Percentiles rank a stretch among this genome's conserved stretches.
These are phyloP conservation scores for Neoconidiobolus thromboides DNA, from an alignment of 371 early-diverging fungal species.

Conservation along the genomic window DNA sequence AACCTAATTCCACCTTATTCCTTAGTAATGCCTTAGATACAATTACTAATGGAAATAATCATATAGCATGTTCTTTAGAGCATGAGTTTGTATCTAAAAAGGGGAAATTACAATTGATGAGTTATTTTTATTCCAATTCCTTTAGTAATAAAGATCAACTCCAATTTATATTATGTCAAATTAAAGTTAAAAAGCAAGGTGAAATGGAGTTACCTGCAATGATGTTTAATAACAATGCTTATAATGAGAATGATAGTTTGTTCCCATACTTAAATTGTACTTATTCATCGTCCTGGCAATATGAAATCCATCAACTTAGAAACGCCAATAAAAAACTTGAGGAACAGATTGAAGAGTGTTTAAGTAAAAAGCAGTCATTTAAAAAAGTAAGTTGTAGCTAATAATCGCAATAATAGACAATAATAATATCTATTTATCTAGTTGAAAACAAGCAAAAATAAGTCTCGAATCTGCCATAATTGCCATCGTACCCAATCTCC, in stretches of 20 bases:
- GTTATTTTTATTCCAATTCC: too few relatives aligned
- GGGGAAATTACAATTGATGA: too few relatives aligned
- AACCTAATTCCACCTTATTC: conserved; percentile 26
- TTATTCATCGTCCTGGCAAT: conserved; percentile 19
- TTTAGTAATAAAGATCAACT: too few relatives aligned
- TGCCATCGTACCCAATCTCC: conserved; percentile 62
- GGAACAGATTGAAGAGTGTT: too few relatives aligned
- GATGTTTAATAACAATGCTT: neutral
- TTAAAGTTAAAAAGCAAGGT: too few relatives aligned
- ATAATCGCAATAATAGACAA: too few relatives aligned
- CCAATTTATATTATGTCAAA: too few relatives aligned
- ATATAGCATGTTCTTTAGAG: conserved; percentile 20
- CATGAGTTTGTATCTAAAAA: conserved; percentile 8
- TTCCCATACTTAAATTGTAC: too few relatives aligned
- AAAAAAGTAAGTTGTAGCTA: too few relatives aligned
- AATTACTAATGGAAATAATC: conserved; percentile 22
- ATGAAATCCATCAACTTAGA: conserved; percentile 25
- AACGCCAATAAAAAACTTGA: conserved; percentile 18
- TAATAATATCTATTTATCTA: too few relatives aligned
- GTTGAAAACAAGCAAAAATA: too few relatives aligned
- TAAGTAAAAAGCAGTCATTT: too few relatives aligned
- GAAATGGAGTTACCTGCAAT: neutral
- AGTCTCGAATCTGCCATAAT: conserved; percentile 16
- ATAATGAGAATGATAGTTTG: neutral
- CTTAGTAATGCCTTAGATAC: conserved; percentile 21